Percentiles rank a stretch among this genome's conserved stretches.
phyloP scores from a whole-genome alignment of 768 basidiomycete genomes.

The Rhizopogon rudus region DNA sequence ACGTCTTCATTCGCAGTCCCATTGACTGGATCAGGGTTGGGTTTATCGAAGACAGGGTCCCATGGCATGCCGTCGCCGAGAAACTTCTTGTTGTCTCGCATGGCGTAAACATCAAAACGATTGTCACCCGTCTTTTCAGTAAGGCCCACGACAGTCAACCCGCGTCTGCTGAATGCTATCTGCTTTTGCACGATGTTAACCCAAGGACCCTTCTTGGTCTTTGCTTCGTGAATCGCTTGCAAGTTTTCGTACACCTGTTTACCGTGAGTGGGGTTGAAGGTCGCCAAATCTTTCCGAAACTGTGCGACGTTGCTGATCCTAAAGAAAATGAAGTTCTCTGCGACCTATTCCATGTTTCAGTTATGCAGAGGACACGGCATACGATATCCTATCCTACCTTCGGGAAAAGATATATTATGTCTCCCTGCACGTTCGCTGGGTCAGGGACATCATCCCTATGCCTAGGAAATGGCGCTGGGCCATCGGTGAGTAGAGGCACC shows the following conservation, averaged over 20 bases:
- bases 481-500: background rate
- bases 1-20: background rate
- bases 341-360: background rate
- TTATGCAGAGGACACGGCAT: background rate
- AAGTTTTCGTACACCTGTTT: background rate
- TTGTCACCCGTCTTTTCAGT: constrained; percentile 1
- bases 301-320: constrained; percentile 1
- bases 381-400: background rate
- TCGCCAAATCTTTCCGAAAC: background rate
- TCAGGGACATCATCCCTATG: background rate
- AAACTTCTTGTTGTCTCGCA: constrained; percentile 3
- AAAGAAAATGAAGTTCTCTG: constrained; percentile 5
- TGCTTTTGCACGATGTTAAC: background rate
- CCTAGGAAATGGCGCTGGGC: background rate
- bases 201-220: background rate
- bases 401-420: constrained; percentile 1
- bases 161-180: constrained; percentile 4
- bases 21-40: background rate
- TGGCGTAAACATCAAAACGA: constrained; percentile 3
- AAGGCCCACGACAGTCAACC: constrained; percentile 2
- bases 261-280: background rate
- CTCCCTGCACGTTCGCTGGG: constrained; percentile 3
- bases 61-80: constrained; percentile 1
- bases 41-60: constrained; percentile 1
- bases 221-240: background rate